Percentiles rank a stretch among this genome's conserved stretches.
These are phyloP conservation scores for Penicillium sp. DNA, from an alignment of 2,329 filamentous ascomycete species.

Conservation along the genomic window DNA sequence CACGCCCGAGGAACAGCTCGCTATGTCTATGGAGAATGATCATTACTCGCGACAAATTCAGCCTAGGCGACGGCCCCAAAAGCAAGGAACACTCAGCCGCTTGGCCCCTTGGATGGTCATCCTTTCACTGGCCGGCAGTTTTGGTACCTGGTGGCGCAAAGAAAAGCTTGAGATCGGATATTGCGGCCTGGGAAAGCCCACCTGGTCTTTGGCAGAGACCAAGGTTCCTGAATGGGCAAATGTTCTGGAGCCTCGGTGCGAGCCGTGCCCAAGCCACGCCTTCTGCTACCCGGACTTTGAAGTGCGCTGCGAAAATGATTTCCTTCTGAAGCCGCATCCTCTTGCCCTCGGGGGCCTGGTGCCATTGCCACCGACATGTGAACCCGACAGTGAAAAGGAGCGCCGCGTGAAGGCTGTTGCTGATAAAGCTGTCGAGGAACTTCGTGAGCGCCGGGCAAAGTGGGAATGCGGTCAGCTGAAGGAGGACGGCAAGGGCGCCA, in stretches of 20 bases:
- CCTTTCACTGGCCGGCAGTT: slow-evolving; percentile 67
- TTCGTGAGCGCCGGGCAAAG: slow-evolving; percentile 80
- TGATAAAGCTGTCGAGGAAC: slow-evolving; percentile 80
- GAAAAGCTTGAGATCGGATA: slow-evolving; percentile 97
- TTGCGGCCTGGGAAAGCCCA: slow-evolving; percentile 76
- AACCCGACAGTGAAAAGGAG: slow-evolving; percentile 90
- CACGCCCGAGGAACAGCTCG: slow-evolving; percentile 83
- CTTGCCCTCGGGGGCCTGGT: slow-evolving; percentile 76
- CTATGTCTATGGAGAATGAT: slow-evolving; percentile 72
- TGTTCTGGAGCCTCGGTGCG: slow-evolving; percentile 75
- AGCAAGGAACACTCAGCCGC: slow-evolving; percentile 51
- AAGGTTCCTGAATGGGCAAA: slow-evolving; percentile 72
- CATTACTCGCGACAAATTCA: slow-evolving; percentile 41
- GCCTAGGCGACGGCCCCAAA: slow-evolving; percentile 28
- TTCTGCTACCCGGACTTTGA: slow-evolving; percentile 79
- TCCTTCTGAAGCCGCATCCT: slow-evolving; percentile 80
- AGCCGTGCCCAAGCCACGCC: slow-evolving; percentile 85
- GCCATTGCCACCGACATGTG: slow-evolving; percentile 86
- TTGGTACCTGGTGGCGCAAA: slow-evolving; percentile 82
- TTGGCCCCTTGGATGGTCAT: slow-evolving; percentile 71
- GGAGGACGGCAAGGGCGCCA: slow-evolving; percentile 59
- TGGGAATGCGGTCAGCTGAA: slow-evolving; percentile 83
- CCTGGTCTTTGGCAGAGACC: slow-evolving; percentile 58
- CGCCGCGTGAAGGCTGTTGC: slow-evolving; percentile 83
- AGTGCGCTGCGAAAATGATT: slow-evolving; percentile 81